Percentiles rank a stretch among this genome's conserved stretches.
Conservation (phyloP, 1,139 yeast genomes). For the Maudiozyma humilis region DNA sequence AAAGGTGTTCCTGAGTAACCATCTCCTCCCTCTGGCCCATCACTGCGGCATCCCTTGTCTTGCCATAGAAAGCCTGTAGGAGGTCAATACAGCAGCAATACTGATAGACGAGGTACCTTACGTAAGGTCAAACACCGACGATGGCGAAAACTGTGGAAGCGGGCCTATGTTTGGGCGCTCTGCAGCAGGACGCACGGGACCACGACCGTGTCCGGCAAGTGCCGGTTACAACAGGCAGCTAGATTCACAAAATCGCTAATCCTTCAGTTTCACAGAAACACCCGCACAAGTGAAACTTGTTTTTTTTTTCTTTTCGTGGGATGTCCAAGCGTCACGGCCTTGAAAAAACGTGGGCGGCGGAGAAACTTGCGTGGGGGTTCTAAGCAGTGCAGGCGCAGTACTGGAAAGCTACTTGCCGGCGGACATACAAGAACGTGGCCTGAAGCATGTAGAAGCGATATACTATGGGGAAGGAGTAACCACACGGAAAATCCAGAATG, state of each 20-base stretch:
- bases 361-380: too few species aligned
- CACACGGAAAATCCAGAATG: too few species aligned
- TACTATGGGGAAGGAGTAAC: too few species aligned
- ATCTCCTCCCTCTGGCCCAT: too few species aligned
- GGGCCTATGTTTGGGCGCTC: not conserved
- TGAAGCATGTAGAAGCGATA: too few species aligned
- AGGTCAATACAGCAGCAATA: not conserved
- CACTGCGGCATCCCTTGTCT: not conserved
- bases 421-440: too few species aligned
- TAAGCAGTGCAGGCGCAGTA: too few species aligned
- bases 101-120: not conserved
- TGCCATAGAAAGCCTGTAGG: not conserved
- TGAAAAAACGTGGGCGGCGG: not conserved
- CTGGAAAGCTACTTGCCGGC: too few species aligned
- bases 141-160: not conserved
- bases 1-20: too few species aligned
- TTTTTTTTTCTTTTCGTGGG: not conserved
- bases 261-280: not conserved
- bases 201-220: too few species aligned
- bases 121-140: not conserved
- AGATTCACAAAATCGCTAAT: not conserved
- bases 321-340: not conserved
- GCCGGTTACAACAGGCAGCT: not conserved
- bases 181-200: too few species aligned
- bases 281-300: not conserved